These are phyloP conservation scores for Geotrichum siamense DNA, from an alignment of 1,139 yeast genomes.

Conservation along the genomic window DNA sequence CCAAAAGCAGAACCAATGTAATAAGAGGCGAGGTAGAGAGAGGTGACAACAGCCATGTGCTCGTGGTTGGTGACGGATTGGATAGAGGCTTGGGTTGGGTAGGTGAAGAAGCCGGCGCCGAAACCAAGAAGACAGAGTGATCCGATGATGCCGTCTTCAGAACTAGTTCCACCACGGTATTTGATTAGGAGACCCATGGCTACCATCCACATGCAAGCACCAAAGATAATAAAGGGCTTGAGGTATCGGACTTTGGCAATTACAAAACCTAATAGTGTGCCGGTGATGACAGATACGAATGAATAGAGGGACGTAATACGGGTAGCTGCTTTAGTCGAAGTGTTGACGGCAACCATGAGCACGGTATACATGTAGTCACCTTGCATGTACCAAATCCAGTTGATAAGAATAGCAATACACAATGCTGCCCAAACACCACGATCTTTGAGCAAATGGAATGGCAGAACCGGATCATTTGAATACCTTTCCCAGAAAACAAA, in stretches of 20 bases:
- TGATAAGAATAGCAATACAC: conserved; percentile 46
- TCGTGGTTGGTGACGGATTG: conserved; percentile 53
- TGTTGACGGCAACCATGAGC: conserved; percentile 53
- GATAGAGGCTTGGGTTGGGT: conserved; percentile 58
- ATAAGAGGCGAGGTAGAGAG: conserved; percentile 40
- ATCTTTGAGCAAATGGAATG: conserved; percentile 50
- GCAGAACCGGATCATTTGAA: conserved; percentile 53
- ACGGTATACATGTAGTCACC: conserved; percentile 62
- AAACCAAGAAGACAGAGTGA: conserved; percentile 60
- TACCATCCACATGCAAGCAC: conserved; percentile 49
- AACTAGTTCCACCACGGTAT: conserved; percentile 47
- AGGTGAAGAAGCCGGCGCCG: conserved; percentile 67
- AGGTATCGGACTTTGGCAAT: conserved; percentile 47
- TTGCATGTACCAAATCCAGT: conserved; percentile 61
- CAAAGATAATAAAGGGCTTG: conserved; percentile 55
- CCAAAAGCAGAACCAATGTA: conserved; percentile 44
- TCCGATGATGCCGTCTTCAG: conserved; percentile 56
- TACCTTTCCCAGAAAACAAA: conserved; percentile 50
- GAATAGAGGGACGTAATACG: conserved; percentile 57
- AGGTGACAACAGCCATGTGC: conserved; percentile 42
- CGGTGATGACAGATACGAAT: conserved; percentile 57
- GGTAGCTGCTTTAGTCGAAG: conserved; percentile 53
- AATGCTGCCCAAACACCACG: conserved; percentile 65
- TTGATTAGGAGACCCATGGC: conserved; percentile 53
- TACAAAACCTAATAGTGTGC: conserved; percentile 51